Conservation (phyloP, 2,329 filamentous ascomycete genomes). For the Monosporascus sp. region DNA sequence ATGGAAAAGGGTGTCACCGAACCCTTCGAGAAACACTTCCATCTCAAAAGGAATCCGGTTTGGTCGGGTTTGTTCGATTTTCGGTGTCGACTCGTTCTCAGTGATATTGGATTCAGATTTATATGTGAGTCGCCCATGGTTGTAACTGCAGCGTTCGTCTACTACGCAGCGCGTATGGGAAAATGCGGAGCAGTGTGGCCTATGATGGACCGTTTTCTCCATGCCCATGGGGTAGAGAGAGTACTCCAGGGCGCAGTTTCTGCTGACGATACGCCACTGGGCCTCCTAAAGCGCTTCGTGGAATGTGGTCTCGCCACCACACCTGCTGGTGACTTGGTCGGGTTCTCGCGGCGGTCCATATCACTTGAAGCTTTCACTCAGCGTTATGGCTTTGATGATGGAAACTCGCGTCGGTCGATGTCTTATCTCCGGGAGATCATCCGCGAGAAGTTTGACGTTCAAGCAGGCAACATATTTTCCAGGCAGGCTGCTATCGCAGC, state of each 20-base stretch:
- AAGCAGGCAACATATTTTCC: conserved; percentile 1
- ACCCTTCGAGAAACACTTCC: conserved; percentile 11
- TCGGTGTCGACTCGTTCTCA: conserved; percentile 15
- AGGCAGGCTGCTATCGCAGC: background rate
- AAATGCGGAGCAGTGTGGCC: conserved; percentile 11
- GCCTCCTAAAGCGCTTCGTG: conserved; percentile 5
- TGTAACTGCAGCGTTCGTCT: conserved; percentile 16
- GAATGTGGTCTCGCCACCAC: background rate
- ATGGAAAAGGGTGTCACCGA: conserved; percentile 6
- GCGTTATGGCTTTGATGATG: conserved; percentile 1
- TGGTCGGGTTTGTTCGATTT: conserved; percentile 21
- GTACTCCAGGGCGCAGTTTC: conserved; percentile 1
- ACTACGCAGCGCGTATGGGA: conserved; percentile 7
- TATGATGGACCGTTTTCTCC: conserved; percentile 14
- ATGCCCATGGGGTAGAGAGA: conserved; percentile 2
- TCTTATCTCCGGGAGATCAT: conserved; percentile 8
- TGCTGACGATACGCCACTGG: background rate
- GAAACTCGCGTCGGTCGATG: background rate
- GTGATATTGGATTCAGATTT: conserved; percentile 16
- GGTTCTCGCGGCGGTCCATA: background rate
- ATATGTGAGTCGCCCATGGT: conserved; percentile 15
- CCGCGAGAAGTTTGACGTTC: conserved; percentile 2
- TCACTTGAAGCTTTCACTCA: conserved; percentile 3
- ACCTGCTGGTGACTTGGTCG: background rate
- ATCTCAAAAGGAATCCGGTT: conserved; percentile 18